Percentiles rank a stretch among this genome's conserved stretches.
Evolutionary conservation across 2,329 filamentous ascomycete species (phyloP).

Genomic region (Coniochaeta ligniaria): DNA sequence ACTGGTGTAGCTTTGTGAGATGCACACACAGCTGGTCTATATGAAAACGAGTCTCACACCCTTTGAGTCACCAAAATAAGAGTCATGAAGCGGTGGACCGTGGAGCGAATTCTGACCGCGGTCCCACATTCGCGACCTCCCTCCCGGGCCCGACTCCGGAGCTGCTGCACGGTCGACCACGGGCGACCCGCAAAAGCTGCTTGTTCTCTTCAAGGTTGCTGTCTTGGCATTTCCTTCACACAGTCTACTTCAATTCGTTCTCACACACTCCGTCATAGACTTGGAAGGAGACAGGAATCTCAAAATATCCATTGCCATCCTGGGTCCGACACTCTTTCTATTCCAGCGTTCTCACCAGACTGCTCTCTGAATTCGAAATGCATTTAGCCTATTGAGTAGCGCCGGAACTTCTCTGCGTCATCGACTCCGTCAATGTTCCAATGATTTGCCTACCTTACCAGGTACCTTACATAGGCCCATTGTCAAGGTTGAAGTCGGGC

Average conservation of each 20-base stretch:
- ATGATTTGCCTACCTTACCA: background rate
- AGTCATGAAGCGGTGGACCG: conserved; percentile 3
- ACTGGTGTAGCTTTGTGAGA: background rate
- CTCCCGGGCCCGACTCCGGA: conserved; percentile 11
- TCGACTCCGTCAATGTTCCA: background rate
- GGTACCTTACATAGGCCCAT: background rate
- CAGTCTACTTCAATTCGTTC: background rate
- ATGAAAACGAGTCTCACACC: background rate
- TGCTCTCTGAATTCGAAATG: background rate
- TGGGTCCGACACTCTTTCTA: background rate
- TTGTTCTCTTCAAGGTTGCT: background rate
- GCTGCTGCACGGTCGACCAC: background rate
- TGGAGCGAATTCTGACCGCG: conserved; percentile 2
- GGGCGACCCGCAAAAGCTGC: conserved; percentile 3
- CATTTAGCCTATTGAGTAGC: background rate
- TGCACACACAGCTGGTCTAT: background rate
- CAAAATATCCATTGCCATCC: background rate
- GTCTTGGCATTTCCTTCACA: background rate
- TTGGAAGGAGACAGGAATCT: background rate
- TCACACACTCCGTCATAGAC: background rate
- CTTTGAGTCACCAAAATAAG: conserved; percentile 5
- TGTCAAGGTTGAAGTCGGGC: background rate
- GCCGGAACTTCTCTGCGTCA: background rate
- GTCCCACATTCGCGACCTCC: background rate
- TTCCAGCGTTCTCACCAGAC: background rate